Evolutionary conservation across 768 basidiomycete genomes (phyloP).

Genomic region (Lactifluus subvellereus): DNA sequence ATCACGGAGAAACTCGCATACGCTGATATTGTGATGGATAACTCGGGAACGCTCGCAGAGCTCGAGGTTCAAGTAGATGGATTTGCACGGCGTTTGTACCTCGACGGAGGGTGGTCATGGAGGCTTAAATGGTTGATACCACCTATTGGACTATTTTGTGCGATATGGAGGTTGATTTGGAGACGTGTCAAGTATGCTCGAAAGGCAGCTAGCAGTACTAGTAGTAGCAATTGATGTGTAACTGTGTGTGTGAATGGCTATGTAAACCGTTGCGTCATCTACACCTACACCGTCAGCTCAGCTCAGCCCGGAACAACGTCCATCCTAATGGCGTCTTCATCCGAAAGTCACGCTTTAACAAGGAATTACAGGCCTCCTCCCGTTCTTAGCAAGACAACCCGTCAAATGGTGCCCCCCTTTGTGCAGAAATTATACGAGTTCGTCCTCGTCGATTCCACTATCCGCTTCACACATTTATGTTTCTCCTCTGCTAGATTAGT

Average conservation of each 20-base stretch:
- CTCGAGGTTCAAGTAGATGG: conserved; percentile 51
- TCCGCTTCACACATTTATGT: conserved; percentile 5
- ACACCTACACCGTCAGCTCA: too few species aligned
- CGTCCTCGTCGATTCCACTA: conserved; percentile 31
- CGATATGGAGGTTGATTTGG: conserved; percentile 36
- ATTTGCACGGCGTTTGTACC: conserved; percentile 38
- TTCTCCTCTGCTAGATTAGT: conserved; percentile 63
- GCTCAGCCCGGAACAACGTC: too few species aligned
- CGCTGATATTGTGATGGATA: conserved; percentile 84
- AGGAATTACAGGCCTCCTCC: conserved; percentile 38
- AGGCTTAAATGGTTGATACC: conserved; percentile 57
- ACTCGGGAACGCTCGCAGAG: conserved; percentile 70
- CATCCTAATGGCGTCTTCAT: background rate
- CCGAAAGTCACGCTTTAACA: conserved; percentile 53
- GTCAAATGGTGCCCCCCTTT: conserved; percentile 68
- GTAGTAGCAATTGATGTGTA: too few species aligned
- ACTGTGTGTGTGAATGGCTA: too few species aligned
- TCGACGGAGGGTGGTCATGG: conserved; percentile 53
- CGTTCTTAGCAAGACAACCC: conserved; percentile 42
- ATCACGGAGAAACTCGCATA: conserved; percentile 75
- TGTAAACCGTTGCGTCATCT: too few species aligned
- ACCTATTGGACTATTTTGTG: conserved; percentile 47
- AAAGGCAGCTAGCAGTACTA: background rate
- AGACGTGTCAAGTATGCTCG: conserved; percentile 28
- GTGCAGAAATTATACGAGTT: conserved; percentile 91